Evolutionary conservation across 345 rosid species (phyloP).

Genomic region (Brassica napus): Da-Ae NC_063434.1:15062001-15062500

Average conservation of each 20-base stretch:
- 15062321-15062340: slow-evolving; percentile 83
- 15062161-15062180: slow-evolving; percentile 78
- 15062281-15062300: slow-evolving; percentile 72
- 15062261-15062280: slow-evolving; percentile 68
- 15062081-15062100: slow-evolving; percentile 97
- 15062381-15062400: slow-evolving; percentile 77
- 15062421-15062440: slow-evolving; percentile 94
- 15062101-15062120: slow-evolving; percentile 93
- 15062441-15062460: slow-evolving; percentile 81
- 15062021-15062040: slow-evolving; percentile 85
- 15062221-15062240: slow-evolving; percentile 71
- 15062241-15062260: slow-evolving; percentile 70
- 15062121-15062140: slow-evolving; percentile 81
- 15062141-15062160: slow-evolving; percentile 67
- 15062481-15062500: slow-evolving; percentile 49
- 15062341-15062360: slow-evolving; percentile 65
- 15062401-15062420: slow-evolving; percentile 84
- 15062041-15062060: slow-evolving; percentile 94
- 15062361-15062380: slow-evolving; percentile 80
- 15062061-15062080: slow-evolving; percentile 97
- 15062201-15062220: slow-evolving; percentile 80
- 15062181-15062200: slow-evolving; percentile 76
- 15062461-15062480: slow-evolving; percentile 70
- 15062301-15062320: slow-evolving; percentile 83
- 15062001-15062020: slow-evolving; percentile 89